Conservation (phyloP, 1,284 basidiomycete genomes). For the Tilletia horrida region DNA sequence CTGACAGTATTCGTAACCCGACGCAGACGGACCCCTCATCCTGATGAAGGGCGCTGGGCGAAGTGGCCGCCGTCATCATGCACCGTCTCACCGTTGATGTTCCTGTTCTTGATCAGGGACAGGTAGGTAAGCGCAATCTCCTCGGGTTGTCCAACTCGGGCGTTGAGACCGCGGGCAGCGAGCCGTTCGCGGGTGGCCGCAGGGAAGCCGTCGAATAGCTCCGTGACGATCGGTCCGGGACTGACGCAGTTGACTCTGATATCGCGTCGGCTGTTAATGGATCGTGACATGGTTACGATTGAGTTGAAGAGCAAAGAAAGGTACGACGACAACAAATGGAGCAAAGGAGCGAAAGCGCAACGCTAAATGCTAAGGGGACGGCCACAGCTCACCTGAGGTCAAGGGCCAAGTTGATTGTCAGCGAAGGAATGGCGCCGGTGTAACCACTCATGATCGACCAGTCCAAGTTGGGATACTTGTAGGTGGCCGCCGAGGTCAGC, state of each 20-base stretch:
- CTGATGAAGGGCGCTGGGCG: neutral
- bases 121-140: constrained; percentile 31
- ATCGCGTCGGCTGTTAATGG: neutral
- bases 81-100: constrained; percentile 28
- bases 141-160: constrained; percentile 22
- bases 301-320: neutral
- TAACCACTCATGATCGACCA: constrained; percentile 23
- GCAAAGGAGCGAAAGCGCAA: too few relatives aligned
- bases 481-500: constrained; percentile 29
- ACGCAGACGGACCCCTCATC: too few relatives aligned
- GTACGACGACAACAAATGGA: too few relatives aligned
- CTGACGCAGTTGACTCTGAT: constrained; percentile 33
- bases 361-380: too few relatives aligned
- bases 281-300: too few relatives aligned
- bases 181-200: neutral
- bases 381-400: constrained; percentile 25
- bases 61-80: constrained; percentile 24
- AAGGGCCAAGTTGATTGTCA: constrained; percentile 27
- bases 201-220: constrained; percentile 26
- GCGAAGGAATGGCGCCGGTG: constrained; percentile 24
- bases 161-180: constrained; percentile 20
- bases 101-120: constrained; percentile 34
- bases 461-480: constrained; percentile 21
- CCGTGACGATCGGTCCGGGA: constrained; percentile 31
- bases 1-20: too few relatives aligned